phyloP scores from a whole-genome alignment of 495 filamentous ascomycete genomes.

The Aspergillus saccharolyticus region DNA sequence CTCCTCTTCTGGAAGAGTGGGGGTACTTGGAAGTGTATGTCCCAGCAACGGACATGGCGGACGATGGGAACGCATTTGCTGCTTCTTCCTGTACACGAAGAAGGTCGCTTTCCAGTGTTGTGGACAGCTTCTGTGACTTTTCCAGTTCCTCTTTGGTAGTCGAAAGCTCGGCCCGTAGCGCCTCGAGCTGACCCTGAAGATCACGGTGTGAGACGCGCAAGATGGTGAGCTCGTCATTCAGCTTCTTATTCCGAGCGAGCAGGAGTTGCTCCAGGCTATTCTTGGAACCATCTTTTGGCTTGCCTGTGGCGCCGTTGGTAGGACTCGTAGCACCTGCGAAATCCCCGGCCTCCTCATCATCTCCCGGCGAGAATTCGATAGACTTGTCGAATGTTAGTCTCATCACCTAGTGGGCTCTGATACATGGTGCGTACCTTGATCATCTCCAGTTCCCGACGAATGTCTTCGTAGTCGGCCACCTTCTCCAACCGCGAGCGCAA shows the following conservation, averaged over 20 bases:
- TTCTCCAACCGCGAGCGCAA: constrained; percentile 77
- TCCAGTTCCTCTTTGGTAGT: constrained; percentile 81
- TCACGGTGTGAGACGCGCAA: constrained; percentile 92
- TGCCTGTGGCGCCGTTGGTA: constrained; percentile 46
- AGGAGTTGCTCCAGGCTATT: constrained; percentile 88
- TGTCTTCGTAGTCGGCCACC: constrained; percentile 91
- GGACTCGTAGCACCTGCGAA: constrained; percentile 23
- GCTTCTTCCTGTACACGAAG: constrained; percentile 79
- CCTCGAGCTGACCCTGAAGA: constrained; percentile 72
- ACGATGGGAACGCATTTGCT: constrained; percentile 75
- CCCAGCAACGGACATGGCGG: constrained; percentile 86
- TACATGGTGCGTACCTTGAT: constrained; percentile 55
- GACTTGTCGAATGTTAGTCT: constrained; percentile 43
- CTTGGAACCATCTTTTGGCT: constrained; percentile 51
- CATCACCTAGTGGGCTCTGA: neutral
- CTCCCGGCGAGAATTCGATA: constrained; percentile 89
- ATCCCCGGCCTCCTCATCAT: constrained; percentile 63
- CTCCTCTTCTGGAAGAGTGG: constrained; percentile 65
- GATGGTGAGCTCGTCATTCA: constrained; percentile 87
- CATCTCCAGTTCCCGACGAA: constrained; percentile 92
- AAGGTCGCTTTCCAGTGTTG: constrained; percentile 89
- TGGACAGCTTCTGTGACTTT: constrained; percentile 74
- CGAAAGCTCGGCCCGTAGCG: constrained; percentile 76
- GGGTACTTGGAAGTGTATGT: constrained; percentile 82
- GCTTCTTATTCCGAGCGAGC: constrained; percentile 89